Percentiles rank a stretch among this genome's conserved stretches.
These are phyloP conservation scores for Nicotiana otophora DNA, from an alignment of 257 asterid species.

Conservation along the genomic window DNA sequence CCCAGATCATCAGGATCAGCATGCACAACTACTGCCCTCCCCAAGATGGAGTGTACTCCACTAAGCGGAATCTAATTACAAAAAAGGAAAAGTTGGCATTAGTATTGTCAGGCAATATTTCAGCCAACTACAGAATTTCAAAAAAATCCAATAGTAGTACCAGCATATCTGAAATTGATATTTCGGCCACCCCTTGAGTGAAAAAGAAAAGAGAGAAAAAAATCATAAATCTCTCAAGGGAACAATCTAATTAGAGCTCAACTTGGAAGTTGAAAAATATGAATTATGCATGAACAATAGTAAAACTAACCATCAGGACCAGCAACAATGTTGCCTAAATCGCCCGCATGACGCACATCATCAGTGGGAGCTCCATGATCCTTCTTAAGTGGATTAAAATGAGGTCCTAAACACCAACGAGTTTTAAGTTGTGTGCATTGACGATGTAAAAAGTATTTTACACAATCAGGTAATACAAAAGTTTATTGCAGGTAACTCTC, in stretches of 20 bases:
- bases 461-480: too few relatives aligned
- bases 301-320: slow-evolving; percentile 50
- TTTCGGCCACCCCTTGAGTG: slow-evolving; percentile 64
- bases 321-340: slow-evolving; percentile 79
- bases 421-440: too few relatives aligned
- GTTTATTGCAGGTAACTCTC: too few relatives aligned
- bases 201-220: neutral
- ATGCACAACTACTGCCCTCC: slow-evolving; percentile 92
- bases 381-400: slow-evolving; percentile 74
- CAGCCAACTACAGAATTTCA: neutral
- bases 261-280: neutral
- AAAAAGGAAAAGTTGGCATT: neutral
- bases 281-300: neutral
- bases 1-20: slow-evolving; percentile 97
- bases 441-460: too few relatives aligned
- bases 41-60: slow-evolving; percentile 76
- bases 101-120: neutral
- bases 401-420: slow-evolving; percentile 52
- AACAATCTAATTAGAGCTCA: neutral
- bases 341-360: slow-evolving; percentile 77
- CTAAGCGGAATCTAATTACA: slow-evolving; percentile 56
- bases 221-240: neutral
- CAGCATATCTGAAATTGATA: slow-evolving; percentile 58
- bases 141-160: slow-evolving; percentile 19
- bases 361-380: slow-evolving; percentile 83